Conservation (phyloP, 2,329 filamentous ascomycete species). For the Alternaria ethzedia region DNA sequence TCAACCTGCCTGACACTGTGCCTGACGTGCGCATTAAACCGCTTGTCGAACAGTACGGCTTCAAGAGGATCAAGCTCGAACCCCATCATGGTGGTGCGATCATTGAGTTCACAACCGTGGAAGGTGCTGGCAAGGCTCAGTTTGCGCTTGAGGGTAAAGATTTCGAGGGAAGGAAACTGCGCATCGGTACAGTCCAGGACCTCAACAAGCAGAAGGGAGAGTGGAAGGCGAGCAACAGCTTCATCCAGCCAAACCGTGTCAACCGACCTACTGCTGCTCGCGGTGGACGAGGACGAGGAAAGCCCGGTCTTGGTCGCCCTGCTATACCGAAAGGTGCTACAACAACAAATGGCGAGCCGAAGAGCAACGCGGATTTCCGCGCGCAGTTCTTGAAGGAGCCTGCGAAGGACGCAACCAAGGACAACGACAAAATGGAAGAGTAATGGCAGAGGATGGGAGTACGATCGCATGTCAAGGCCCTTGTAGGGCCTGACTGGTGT, state of each 20-base stretch:
- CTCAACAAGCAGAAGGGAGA: constrained; percentile 47
- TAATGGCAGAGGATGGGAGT: constrained; percentile 29
- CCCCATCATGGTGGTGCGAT: constrained; percentile 85
- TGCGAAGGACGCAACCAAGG: constrained; percentile 20
- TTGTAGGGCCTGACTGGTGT: constrained; percentile 14
- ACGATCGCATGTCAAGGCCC: constrained; percentile 21
- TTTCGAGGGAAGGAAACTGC: constrained; percentile 49
- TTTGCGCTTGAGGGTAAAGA: constrained; percentile 51
- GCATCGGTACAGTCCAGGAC: constrained; percentile 60
- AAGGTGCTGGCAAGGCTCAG: constrained; percentile 75
- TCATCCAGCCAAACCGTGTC: constrained; percentile 36
- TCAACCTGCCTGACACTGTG: constrained; percentile 89
- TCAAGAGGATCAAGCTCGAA: constrained; percentile 79
- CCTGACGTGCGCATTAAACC: constrained; percentile 83
- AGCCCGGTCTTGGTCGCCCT: constrained; percentile 37
- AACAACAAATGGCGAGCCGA: constrained; percentile 39
- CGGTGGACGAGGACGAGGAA: constrained; percentile 38
- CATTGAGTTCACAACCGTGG: constrained; percentile 76
- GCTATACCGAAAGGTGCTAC: constrained; percentile 25
- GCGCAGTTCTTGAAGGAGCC: constrained; percentile 57
- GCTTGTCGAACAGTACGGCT: constrained; percentile 73
- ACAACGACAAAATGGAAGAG: constrained; percentile 32
- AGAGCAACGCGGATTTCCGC: constrained; percentile 66
- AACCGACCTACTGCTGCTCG: constrained; percentile 32
- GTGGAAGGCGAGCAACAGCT: constrained; percentile 48